Conservation (phyloP, 1,284 basidiomycete species). For the Papiliotrema laurentii region DNA sequence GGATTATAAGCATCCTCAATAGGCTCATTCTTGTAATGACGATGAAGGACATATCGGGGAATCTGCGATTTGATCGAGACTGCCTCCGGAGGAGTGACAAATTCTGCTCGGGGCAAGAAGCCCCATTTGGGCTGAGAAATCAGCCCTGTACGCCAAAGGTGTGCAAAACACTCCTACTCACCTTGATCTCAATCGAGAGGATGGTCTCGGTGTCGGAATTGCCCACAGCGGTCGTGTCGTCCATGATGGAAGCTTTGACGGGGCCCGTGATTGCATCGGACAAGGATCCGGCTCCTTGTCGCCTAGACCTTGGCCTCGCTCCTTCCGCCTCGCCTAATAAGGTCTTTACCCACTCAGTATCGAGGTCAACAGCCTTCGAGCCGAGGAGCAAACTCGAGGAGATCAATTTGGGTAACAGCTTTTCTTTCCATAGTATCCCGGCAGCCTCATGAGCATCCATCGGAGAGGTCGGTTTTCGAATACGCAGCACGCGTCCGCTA, state of each 20-base stretch:
- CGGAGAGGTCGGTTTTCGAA: constrained; percentile 57
- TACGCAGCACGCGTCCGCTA: constrained; percentile 63
- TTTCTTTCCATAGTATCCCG: constrained; percentile 22
- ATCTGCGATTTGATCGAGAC: constrained; percentile 60
- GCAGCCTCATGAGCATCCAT: constrained; percentile 12
- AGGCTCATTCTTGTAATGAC: constrained; percentile 48
- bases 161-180: constrained; percentile 35
- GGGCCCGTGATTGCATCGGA: constrained; percentile 53
- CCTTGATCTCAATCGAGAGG: constrained; percentile 83
- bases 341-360: constrained; percentile 58
- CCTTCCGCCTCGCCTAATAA: constrained; percentile 54
- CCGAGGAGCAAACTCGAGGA: constrained; percentile 58
- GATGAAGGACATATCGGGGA: constrained; percentile 85
- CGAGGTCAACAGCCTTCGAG: constrained; percentile 56
- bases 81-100: constrained; percentile 59
- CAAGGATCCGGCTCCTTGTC: constrained; percentile 51
- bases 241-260: constrained; percentile 56
- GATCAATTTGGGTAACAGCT: constrained; percentile 51
- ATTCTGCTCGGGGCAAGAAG: constrained; percentile 63
- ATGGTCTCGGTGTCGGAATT: constrained; percentile 15
- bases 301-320: constrained; percentile 57
- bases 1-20: constrained; percentile 61
- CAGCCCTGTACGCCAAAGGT: not conserved
- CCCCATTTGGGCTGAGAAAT: constrained; percentile 82
- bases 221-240: constrained; percentile 56